Evolutionary conservation across 1,284 basidiomycete genomes (phyloP), one percentile per base, ranked within the genome.

Genomic region (Ceratobasidium theobromae): DNA sequence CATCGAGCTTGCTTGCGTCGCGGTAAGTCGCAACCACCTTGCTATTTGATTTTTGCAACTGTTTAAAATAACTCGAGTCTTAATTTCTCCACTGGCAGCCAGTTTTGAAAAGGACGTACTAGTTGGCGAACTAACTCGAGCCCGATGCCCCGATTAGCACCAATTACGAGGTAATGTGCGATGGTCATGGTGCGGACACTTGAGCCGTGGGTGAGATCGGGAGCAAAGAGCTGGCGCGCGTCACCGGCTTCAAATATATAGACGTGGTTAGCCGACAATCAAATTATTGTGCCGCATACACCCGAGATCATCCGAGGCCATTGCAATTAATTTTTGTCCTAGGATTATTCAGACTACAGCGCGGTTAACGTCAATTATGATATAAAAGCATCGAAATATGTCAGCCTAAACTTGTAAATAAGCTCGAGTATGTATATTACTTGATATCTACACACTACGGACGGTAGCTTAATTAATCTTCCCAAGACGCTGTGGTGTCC

Each of bases 61-160:
- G 28, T 14, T 18, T 40, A 14, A 16, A 11, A 45, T 45, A 5
- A 33, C 43, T 41, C 25, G 23, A 18, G 4, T 28, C 28, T 21
- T 28, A 18, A 27, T 53, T 25, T 25, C n/a, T 18, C 48, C 12
- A 9, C 35, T 16, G 43, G 18, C 18, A 46, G 35, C 35, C 35
- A 38, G 35, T 38, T 8, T 16, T 38, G n/a, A 25, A 3, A 11
- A 14, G 25, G 5, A 18, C 27, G 23, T 51, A 62, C 57, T 21
- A 62, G n/a, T 28, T 62, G 57, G 14, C 32, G 45, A 51, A 27
- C 46, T 11, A 62, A 38, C 25, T 62, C 57, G 25, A 49, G 32
- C 11, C 57, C 57, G 33, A 62, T 48, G 25, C 57, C 57, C 3
- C 57, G 45, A 28, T 62, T 62, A 46, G 57, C 57, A 25, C 57